Evolutionary conservation across 1,139 yeast species (phyloP).

Genomic region (Chernovozyma sophiae-reginae): DNA sequence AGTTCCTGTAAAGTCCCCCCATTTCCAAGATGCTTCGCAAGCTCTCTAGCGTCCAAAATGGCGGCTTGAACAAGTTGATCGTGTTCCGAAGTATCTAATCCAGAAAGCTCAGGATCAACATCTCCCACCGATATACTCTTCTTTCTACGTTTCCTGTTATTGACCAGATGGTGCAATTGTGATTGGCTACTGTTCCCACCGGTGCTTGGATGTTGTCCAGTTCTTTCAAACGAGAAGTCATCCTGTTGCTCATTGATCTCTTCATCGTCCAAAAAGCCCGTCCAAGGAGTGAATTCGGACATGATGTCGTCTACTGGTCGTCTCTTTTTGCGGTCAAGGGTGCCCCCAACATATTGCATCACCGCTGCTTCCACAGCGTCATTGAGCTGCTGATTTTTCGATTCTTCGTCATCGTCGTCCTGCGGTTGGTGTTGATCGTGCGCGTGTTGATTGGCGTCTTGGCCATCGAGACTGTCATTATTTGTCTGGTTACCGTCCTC

Average conservation of each 20-base stretch:
- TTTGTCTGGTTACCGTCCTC: not conserved
- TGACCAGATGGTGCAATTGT: conserved; percentile 2
- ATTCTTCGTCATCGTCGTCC: conserved; percentile 20
- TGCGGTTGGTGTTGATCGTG: conserved; percentile 4
- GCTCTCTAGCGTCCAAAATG: conserved; percentile 59
- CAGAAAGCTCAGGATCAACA: conserved; percentile 64
- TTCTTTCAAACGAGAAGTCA: conserved; percentile 6
- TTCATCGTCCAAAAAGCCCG: conserved; percentile 48
- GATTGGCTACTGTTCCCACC: too few relatives aligned
- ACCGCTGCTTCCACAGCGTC: conserved; percentile 74
- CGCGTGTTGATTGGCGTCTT: conserved; percentile 4
- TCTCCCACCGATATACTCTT: conserved; percentile 7
- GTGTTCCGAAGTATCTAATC: conserved; percentile 46
- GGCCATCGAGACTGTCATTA: not conserved
- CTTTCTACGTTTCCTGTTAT: conserved; percentile 13
- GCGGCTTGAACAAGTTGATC: conserved; percentile 66
- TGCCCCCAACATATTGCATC: conserved; percentile 63
- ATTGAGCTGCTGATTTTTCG: conserved; percentile 37
- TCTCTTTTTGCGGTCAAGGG: conserved; percentile 22
- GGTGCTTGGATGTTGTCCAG: too few relatives aligned
- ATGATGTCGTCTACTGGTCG: conserved; percentile 24
- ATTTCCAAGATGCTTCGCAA: conserved; percentile 46
- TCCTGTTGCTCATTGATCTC: conserved; percentile 11
- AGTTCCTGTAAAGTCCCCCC: conserved; percentile 14
- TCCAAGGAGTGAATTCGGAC: conserved; percentile 51